Conservation (phyloP, 2,329 filamentous ascomycete species). For the Thielaviopsis musarum region DNA sequence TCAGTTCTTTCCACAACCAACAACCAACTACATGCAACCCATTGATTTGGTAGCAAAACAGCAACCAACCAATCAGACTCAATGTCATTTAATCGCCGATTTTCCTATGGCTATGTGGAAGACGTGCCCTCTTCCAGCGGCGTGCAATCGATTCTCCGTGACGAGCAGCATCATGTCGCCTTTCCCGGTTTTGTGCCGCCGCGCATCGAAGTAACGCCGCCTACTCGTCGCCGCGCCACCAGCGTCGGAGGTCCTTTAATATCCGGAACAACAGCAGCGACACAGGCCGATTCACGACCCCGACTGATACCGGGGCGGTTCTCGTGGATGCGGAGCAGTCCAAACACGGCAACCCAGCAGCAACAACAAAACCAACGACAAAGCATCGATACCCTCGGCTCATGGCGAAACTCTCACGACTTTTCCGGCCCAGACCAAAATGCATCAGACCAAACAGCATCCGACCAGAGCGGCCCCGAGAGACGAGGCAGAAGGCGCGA, state of each 20-base stretch:
- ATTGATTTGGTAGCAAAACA: background rate
- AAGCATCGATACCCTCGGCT: background rate
- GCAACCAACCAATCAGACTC: background rate
- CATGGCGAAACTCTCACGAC: background rate
- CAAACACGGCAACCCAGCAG: background rate
- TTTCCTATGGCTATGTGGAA: background rate
- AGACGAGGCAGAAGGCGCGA: background rate
- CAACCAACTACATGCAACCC: background rate
- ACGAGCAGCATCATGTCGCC: background rate
- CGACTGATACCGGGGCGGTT: background rate
- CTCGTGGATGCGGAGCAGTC: background rate
- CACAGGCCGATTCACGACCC: background rate
- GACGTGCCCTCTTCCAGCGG: background rate
- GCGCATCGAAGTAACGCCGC: conserved; percentile 1
- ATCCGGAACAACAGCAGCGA: background rate
- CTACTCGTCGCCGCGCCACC: background rate
- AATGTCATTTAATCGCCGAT: background rate
- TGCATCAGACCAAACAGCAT: background rate
- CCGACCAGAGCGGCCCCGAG: background rate
- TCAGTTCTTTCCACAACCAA: background rate
- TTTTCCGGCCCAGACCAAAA: background rate
- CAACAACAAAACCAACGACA: background rate
- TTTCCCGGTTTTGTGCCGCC: conserved; percentile 3
- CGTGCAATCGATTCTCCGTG: background rate
- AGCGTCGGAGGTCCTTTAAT: conserved; percentile 11